A percentile compares a stretch with the other conserved stretches of the same genome.
Conservation (phyloP, 2,329 filamentous ascomycete species). For the Exophiala aquamarina region DNA sequence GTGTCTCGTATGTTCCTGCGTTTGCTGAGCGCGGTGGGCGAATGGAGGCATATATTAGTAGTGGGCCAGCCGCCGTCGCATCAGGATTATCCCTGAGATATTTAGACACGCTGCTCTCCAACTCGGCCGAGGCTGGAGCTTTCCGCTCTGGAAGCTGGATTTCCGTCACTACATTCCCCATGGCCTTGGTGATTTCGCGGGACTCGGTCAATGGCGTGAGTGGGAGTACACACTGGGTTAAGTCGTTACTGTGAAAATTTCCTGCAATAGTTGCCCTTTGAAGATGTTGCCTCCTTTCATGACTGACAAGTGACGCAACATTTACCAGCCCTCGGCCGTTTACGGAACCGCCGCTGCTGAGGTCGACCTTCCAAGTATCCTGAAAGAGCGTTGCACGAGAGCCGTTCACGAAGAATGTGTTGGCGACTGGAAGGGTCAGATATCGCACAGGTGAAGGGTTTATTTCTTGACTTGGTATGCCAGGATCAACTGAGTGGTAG, state of each 20-base stretch:
- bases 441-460: neutral
- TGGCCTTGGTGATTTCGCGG: conserved; percentile 19
- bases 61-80: conserved; percentile 4
- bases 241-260: neutral
- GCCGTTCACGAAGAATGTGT: conserved; percentile 29
- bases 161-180: conserved; percentile 29
- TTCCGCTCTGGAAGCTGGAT: conserved; percentile 21
- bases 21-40: conserved; percentile 5
- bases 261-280: conserved; percentile 9
- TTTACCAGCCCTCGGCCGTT: neutral
- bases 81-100: conserved; percentile 8
- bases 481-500: neutral
- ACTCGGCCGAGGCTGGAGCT: conserved; percentile 25
- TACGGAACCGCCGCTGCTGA: neutral
- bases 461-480: neutral
- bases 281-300: neutral
- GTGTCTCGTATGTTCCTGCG: neutral
- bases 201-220: conserved; percentile 20
- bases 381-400: conserved; percentile 19
- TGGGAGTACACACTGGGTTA: conserved; percentile 10
- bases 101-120: conserved; percentile 22
- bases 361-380: conserved; percentile 15
- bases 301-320: neutral
- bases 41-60: conserved; percentile 23
- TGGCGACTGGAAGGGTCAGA: conserved; percentile 21